A percentile compares a stretch with the other conserved stretches of the same genome.
These are phyloP conservation scores for Neonectria punicea DNA, from an alignment of 2,329 filamentous ascomycete genomes.

Conservation along the genomic window DNA sequence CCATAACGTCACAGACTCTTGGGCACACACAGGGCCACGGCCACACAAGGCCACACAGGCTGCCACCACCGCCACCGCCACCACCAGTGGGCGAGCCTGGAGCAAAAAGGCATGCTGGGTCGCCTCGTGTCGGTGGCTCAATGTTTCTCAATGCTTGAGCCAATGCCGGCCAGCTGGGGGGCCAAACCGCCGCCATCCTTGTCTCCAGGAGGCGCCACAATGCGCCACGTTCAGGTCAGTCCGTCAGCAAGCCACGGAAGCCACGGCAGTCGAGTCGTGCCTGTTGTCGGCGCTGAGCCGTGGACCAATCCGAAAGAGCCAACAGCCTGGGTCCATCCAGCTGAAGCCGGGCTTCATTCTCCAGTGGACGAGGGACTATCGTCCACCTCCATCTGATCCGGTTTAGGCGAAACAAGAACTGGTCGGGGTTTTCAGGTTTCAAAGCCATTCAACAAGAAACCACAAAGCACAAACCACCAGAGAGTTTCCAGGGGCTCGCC, in stretches of 20 bases:
- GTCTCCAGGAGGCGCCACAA: slow-evolving; percentile 33
- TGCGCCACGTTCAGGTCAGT: slow-evolving; percentile 36
- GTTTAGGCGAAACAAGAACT: not conserved
- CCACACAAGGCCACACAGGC: not conserved
- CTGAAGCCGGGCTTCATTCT: not conserved
- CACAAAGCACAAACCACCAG: not conserved
- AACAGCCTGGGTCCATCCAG: not conserved
- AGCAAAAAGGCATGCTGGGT: not conserved
- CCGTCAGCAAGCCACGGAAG: slow-evolving; percentile 30
- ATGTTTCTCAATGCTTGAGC: slow-evolving; percentile 4
- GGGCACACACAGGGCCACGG: too few relatives aligned
- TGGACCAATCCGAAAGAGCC: not conserved
- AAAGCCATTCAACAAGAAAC: not conserved
- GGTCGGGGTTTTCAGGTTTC: not conserved
- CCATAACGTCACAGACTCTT: not conserved
- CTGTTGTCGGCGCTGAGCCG: not conserved
- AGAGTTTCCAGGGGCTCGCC: slow-evolving; percentile 1
- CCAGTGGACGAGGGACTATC: not conserved
- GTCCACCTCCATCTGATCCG: not conserved
- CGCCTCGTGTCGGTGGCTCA: slow-evolving; percentile 15
- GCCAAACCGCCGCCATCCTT: slow-evolving; percentile 15
- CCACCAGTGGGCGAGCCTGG: not conserved
- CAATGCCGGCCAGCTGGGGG: not conserved
- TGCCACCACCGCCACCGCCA: not conserved
- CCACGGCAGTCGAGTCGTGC: slow-evolving; percentile 21